Conservation (phyloP, 768 basidiomycete genomes). For the Lentinula raphanica region DNA sequence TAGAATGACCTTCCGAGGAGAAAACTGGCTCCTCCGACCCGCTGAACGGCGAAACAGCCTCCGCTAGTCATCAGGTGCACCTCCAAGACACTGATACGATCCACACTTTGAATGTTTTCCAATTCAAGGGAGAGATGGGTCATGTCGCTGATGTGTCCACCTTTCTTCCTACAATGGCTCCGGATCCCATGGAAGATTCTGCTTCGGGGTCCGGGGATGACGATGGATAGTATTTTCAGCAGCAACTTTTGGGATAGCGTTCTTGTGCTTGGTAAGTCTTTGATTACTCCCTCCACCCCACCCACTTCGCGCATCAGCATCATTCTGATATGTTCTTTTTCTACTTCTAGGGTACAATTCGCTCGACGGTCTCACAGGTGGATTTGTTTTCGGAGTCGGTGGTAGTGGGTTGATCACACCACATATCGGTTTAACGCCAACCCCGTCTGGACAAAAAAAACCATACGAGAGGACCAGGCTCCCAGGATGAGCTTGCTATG, state of each 20-base stretch:
- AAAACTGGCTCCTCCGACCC: background rate
- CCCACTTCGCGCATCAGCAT: background rate
- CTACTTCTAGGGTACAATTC: constrained; percentile 62
- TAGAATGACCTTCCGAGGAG: constrained; percentile 16
- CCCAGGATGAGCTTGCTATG: constrained; percentile 29
- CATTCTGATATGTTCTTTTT: background rate
- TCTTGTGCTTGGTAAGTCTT: constrained; percentile 59
- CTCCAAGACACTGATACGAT: constrained; percentile 15
- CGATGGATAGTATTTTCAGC: constrained; percentile 80
- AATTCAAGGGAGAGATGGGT: constrained; percentile 80
- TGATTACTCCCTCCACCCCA: constrained; percentile 1
- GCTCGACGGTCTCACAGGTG: constrained; percentile 78
- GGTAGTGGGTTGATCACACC: constrained; percentile 84
- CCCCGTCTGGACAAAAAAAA: constrained; percentile 51
- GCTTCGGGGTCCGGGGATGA: constrained; percentile 48
- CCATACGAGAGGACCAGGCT: constrained; percentile 26
- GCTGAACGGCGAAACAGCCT: background rate
- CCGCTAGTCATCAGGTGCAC: background rate
- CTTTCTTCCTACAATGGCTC: constrained; percentile 85
- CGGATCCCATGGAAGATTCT: constrained; percentile 35
- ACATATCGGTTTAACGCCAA: constrained; percentile 52
- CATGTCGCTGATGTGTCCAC: constrained; percentile 76
- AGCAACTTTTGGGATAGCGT: constrained; percentile 85
- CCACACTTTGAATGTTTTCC: constrained; percentile 48
- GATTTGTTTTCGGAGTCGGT: constrained; percentile 80